Conservation (phyloP, 2,329 filamentous ascomycete species). For the Meredithiella fracta region DNA sequence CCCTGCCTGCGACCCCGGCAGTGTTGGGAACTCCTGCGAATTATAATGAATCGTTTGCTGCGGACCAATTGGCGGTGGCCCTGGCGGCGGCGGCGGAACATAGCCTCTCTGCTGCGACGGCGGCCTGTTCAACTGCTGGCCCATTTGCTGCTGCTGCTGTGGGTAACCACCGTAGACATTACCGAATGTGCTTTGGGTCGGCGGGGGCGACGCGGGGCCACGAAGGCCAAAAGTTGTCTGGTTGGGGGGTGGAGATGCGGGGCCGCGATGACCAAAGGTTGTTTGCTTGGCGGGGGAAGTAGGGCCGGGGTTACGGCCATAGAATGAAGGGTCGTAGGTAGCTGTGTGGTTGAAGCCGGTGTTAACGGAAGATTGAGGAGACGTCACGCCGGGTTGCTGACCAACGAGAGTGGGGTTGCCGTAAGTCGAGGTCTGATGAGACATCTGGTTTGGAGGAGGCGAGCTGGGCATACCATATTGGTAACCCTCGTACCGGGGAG, state of each 20-base stretch:
- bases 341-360: constrained; percentile 29
- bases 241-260: constrained; percentile 41
- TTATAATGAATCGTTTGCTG: constrained; percentile 45
- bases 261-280: constrained; percentile 27
- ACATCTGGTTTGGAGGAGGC: constrained; percentile 33
- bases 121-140: constrained; percentile 18
- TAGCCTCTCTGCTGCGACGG: constrained; percentile 33
- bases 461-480: constrained; percentile 45
- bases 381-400: constrained; percentile 21
- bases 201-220: constrained; percentile 37
- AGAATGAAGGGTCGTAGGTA: constrained; percentile 41
- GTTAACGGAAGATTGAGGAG: constrained; percentile 6
- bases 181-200: constrained; percentile 37
- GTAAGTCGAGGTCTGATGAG: constrained; percentile 20
- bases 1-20: constrained; percentile 24
- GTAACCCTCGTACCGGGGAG: constrained; percentile 36
- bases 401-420: constrained; percentile 18
- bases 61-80: constrained; percentile 43
- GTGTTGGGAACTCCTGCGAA: constrained; percentile 20
- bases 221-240: constrained; percentile 29
- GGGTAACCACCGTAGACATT: constrained; percentile 24
- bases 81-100: constrained; percentile 46
- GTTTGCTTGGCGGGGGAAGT: constrained; percentile 47
- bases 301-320: constrained; percentile 39
- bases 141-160: constrained; percentile 24